Evolutionary conservation across 257 asterid species (phyloP), one percentile per base, ranked within the genome.

Genomic region (Przewalskia tangutica): DNA sequence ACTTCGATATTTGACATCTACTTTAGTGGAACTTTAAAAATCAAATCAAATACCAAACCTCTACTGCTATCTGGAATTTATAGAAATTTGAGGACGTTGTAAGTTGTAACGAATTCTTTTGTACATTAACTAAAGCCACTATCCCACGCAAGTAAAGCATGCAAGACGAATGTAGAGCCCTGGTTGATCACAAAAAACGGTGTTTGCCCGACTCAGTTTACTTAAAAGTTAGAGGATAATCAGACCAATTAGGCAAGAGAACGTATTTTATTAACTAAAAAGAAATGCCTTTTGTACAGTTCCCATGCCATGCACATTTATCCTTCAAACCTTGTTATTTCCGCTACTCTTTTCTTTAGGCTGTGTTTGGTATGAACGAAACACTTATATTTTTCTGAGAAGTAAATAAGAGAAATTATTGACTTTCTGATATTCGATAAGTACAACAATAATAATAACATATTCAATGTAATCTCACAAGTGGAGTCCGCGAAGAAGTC

Each of bases 301-400:
- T 23, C 77, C 80, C 80, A 7, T 50, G 62, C 20, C 80, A 50
- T 75, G 80, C 80, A 50, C 80, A 50, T 75, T 75, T 75, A 27
- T 50, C 58, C 8, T 50, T 16, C 1, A 12, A 50, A 14, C 63
- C 6, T 75, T 50, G 80, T 50, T 75, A 75, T 75, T 50, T 50
- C 80, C 46, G 63, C 62, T 6, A 4, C 80, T 75, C 62, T 51
- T 75, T 50, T 75, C 44, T 13, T 12, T 11, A 0, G 58, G 42
- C 12, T 46, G 14, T 36, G 53, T 66, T 66, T 66, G 51, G 14
- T 16, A 38, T 6, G 12, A 66, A 36, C 51, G 34, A 64, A 64
- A 27, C 2, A 5, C 5, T 38, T 38, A 27, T 1, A 12, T 5
- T 4, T 14, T 0, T 55, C 17, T 6, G 11, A 51, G 13, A 12